phyloP scores from a whole-genome alignment of 2,329 filamentous ascomycete genomes.

The Escovopsis sp. region DNA sequence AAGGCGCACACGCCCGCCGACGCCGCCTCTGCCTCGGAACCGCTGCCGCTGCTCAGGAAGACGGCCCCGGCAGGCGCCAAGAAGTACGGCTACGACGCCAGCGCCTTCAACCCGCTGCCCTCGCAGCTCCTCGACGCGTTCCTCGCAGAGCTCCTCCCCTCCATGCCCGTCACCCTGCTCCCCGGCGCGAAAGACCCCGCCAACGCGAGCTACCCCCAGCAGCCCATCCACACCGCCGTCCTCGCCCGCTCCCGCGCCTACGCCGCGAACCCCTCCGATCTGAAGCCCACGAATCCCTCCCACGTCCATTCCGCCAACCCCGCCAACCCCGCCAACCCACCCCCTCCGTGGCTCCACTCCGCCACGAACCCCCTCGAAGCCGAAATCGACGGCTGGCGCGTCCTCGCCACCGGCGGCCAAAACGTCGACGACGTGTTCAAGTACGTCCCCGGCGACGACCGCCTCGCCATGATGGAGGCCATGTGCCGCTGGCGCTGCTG shows the following conservation, averaged over 20 bases:
- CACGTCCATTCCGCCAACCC: too few relatives aligned
- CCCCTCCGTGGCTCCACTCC: constrained; percentile 66
- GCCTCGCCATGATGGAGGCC: constrained; percentile 81
- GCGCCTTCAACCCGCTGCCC: constrained; percentile 73
- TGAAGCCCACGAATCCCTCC: too few relatives aligned
- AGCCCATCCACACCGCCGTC: constrained; percentile 84
- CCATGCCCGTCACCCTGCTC: constrained; percentile 75
- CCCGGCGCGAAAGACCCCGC: constrained; percentile 76
- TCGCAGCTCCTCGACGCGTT: constrained; percentile 74
- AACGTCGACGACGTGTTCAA: constrained; percentile 89
- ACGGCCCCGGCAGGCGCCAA: constrained; percentile 38
- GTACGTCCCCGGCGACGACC: constrained; percentile 65
- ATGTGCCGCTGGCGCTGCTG: constrained; percentile 85
- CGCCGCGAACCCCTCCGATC: constrained; percentile 31
- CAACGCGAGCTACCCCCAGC: constrained; percentile 79
- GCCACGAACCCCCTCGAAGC: constrained; percentile 91
- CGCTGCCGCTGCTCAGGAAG: too few relatives aligned
- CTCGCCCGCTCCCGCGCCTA: constrained; percentile 65
- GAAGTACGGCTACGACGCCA: constrained; percentile 90
- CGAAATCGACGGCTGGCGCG: constrained; percentile 76
- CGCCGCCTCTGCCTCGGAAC: too few relatives aligned
- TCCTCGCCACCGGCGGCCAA: constrained; percentile 79
- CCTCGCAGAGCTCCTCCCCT: constrained; percentile 64
- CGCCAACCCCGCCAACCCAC: background rate
- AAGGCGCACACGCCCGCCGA: constrained; percentile 19